These are phyloP conservation scores for Aspergillus hancockii DNA, from an alignment of 495 filamentous ascomycete genomes.

Conservation along the genomic window DNA sequence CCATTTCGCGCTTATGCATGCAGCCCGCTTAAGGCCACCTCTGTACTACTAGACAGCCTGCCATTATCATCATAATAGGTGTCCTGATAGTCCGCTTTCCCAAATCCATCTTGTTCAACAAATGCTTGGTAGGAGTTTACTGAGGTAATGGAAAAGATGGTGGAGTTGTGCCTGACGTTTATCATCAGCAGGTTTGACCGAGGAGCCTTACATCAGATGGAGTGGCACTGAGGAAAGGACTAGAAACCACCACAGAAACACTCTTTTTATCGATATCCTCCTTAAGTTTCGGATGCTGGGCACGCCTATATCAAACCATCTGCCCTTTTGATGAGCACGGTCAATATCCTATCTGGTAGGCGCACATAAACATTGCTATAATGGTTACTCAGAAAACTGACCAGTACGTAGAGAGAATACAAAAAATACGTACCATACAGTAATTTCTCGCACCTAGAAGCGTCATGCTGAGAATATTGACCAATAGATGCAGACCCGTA, in stretches of 20 bases:
- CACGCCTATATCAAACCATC: conserved; percentile 57
- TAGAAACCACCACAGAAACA: neutral
- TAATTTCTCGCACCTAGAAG: conserved; percentile 47
- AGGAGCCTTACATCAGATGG: neutral
- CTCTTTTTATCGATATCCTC: neutral
- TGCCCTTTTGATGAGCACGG: conserved; percentile 41
- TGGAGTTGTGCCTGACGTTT: conserved; percentile 23
- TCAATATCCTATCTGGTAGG: conserved; percentile 54
- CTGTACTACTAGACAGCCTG: neutral
- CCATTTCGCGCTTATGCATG: neutral
- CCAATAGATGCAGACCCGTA: conserved; percentile 34
- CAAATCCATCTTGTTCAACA: conserved; percentile 12
- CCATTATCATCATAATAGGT: neutral
- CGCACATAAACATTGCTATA: conserved; percentile 49
- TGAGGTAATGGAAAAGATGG: conserved; percentile 21
- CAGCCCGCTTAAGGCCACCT: neutral
- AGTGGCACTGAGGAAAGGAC: neutral
- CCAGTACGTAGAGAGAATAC: neutral
- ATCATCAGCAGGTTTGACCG: neutral
- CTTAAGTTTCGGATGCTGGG: conserved; percentile 47
- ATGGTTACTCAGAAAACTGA: conserved; percentile 24
- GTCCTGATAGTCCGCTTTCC: neutral
- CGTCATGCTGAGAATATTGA: conserved; percentile 39
- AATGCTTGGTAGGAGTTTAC: conserved; percentile 34
- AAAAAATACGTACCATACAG: conserved; percentile 25